Conservation (phyloP, 768 basidiomycete genomes). For the Flagelloscypha sp. region DNA sequence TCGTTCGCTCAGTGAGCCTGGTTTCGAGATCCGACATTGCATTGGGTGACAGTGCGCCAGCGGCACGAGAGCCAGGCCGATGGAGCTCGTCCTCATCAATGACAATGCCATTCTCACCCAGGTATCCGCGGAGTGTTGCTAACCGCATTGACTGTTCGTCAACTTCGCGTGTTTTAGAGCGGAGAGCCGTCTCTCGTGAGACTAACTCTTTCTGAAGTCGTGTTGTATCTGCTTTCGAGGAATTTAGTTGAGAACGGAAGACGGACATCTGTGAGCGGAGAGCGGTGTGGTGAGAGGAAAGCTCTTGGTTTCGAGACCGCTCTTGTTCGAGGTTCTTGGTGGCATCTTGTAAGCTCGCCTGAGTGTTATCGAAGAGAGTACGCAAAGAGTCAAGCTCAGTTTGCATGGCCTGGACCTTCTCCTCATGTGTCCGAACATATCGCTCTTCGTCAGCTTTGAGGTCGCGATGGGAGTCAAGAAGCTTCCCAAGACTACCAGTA, state of each 20-base stretch:
- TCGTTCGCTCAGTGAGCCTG: conserved; percentile 63
- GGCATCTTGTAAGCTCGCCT: conserved; percentile 73
- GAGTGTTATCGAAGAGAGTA: no score
- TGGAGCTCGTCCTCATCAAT: conserved; percentile 62
- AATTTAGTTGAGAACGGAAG: conserved; percentile 66
- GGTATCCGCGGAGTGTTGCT: conserved; percentile 73
- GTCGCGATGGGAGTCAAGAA: conserved; percentile 83
- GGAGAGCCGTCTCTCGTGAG: conserved; percentile 56
- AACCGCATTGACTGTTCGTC: conserved; percentile 67
- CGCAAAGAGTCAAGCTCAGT: conserved; percentile 69
- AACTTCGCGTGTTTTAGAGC: conserved; percentile 54
- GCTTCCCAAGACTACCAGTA: conserved; percentile 76
- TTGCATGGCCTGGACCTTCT: conserved; percentile 77
- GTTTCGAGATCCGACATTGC: conserved; percentile 67
- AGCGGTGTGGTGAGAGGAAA: conserved; percentile 53
- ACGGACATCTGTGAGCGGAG: conserved; percentile 68
- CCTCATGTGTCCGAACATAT: conserved; percentile 62
- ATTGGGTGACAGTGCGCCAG: conserved; percentile 31
- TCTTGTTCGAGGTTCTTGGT: conserved; percentile 63
- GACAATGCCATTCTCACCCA: conserved; percentile 81
- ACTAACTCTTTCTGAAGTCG: conserved; percentile 62
- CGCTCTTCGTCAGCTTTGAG: conserved; percentile 80
- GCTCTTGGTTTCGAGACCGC: conserved; percentile 52
- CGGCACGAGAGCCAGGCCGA: conserved; percentile 22
- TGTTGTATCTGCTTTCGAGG: conserved; percentile 59